Evolutionary conservation across 2,329 filamentous ascomycete species (phyloP).

Genomic region (Lojkania enalia): DNA sequence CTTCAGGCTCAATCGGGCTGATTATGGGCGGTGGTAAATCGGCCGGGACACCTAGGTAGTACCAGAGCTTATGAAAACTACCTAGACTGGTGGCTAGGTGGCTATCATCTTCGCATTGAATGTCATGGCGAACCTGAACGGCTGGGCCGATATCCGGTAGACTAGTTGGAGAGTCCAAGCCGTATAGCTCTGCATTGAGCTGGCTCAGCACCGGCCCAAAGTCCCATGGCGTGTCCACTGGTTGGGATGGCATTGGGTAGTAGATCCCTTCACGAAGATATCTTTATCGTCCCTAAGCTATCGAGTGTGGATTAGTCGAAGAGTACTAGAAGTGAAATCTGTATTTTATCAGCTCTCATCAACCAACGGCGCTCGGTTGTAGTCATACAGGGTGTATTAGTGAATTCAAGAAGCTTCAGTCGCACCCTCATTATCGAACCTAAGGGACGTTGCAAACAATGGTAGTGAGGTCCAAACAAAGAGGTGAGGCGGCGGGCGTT

Average conservation of each 20-base stretch:
- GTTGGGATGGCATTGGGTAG: constrained; percentile 39
- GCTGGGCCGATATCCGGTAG: no score
- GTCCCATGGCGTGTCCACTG: constrained; percentile 49
- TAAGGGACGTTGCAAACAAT: no score
- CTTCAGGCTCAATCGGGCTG: constrained; percentile 27
- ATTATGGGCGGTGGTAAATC: constrained; percentile 20
- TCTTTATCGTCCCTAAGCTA: no score
- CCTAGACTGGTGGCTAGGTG: constrained; percentile 38
- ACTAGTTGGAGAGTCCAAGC: no score
- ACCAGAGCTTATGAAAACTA: constrained; percentile 53
- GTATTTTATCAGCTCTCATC: not conserved
- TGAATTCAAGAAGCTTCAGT: constrained; percentile 32
- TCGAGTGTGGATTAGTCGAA: no score
- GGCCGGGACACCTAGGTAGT: constrained; percentile 45
- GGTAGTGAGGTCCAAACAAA: no score
- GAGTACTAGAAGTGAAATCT: not conserved
- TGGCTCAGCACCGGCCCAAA: constrained; percentile 51
- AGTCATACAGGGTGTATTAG: constrained; percentile 2
- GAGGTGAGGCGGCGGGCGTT: no score
- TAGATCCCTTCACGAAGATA: no score
- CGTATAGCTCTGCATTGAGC: constrained; percentile 20
- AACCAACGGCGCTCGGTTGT: not conserved
- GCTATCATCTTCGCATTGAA: not conserved
- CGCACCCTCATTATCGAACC: constrained; percentile 35
- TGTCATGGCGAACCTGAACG: not conserved